Percentiles rank a stretch among this genome's conserved stretches.
phyloP scores from a whole-genome alignment of 2,329 filamentous ascomycete species.

The Penicillium sp. region DNA sequence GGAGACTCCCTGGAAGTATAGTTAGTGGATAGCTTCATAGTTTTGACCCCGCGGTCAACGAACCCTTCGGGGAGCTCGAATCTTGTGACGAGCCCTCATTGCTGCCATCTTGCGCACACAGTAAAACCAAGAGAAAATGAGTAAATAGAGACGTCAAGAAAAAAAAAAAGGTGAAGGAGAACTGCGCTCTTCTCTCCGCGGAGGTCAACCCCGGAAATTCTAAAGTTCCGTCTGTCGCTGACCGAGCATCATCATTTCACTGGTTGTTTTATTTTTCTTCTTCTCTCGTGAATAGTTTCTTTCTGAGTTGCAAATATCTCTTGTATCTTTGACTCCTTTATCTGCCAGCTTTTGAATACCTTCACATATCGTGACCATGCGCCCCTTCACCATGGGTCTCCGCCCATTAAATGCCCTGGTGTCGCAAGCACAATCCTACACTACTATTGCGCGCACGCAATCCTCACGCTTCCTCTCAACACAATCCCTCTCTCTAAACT shows the following conservation, averaged over 20 bases:
- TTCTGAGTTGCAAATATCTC: background rate
- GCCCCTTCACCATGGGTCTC: constrained; percentile 21
- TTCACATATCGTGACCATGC: constrained; percentile 10
- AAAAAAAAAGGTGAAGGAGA: constrained; percentile 2
- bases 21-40: constrained; percentile 12
- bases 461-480: constrained; percentile 22
- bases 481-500: constrained; percentile 9
- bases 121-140: background rate
- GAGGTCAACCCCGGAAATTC: constrained; percentile 18
- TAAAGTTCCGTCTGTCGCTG: constrained; percentile 11
- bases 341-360: background rate
- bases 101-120: constrained; percentile 42
- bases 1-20: constrained; percentile 50
- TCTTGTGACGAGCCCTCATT: constrained; percentile 60
- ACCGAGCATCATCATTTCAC: constrained; percentile 8
- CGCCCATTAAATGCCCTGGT: constrained; percentile 19
- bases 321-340: background rate
- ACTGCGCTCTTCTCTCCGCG: constrained; percentile 26
- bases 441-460: constrained; percentile 13
- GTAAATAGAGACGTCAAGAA: background rate
- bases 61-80: constrained; percentile 66
- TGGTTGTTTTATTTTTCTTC: background rate
- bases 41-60: constrained; percentile 28
- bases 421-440: constrained; percentile 16
- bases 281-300: background rate